These are phyloP conservation scores for Cryoendolithus antarcticus DNA, from an alignment of 2,329 filamentous ascomycete genomes.

Conservation along the genomic window DNA sequence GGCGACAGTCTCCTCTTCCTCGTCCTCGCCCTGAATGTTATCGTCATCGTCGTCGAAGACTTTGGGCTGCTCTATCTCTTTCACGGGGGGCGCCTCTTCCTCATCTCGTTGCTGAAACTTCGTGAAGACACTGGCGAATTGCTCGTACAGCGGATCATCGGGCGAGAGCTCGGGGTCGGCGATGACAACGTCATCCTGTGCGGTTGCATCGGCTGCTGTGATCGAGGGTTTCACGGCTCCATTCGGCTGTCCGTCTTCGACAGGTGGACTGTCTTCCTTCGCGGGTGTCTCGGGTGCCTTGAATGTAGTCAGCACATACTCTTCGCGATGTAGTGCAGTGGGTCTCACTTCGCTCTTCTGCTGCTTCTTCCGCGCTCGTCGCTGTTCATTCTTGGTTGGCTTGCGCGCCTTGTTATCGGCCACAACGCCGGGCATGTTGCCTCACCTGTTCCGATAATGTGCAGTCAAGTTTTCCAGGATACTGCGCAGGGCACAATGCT, in stretches of 20 bases:
- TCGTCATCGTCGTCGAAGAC: slow-evolving; percentile 75
- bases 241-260: slow-evolving; percentile 6
- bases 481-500: too few relatives aligned
- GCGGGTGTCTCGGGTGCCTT: slow-evolving; percentile 1
- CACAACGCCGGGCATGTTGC: slow-evolving; percentile 24
- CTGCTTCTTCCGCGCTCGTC: slow-evolving; percentile 88
- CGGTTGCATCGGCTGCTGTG: too few relatives aligned
- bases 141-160: slow-evolving; percentile 61
- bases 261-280: slow-evolving; percentile 8
- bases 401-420: slow-evolving; percentile 37
- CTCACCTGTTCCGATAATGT: slow-evolving; percentile 3
- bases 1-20: slow-evolving; percentile 47
- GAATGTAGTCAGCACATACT: neutral
- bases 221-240: too few relatives aligned
- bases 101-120: slow-evolving; percentile 55
- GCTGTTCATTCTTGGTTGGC: slow-evolving; percentile 87
- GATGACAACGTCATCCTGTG: slow-evolving; percentile 8
- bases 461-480: neutral
- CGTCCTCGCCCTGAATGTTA: slow-evolving; percentile 75
- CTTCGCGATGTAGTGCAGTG: too few relatives aligned
- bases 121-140: slow-evolving; percentile 71
- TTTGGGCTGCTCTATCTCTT: slow-evolving; percentile 67
- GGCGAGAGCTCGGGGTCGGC: slow-evolving; percentile 13
- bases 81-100: slow-evolving; percentile 37
- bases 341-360: slow-evolving; percentile 51